These are phyloP conservation scores for Aspergillus quadrilineatus DNA, from an alignment of 2,329 filamentous ascomycete species.

Conservation along the genomic window DNA sequence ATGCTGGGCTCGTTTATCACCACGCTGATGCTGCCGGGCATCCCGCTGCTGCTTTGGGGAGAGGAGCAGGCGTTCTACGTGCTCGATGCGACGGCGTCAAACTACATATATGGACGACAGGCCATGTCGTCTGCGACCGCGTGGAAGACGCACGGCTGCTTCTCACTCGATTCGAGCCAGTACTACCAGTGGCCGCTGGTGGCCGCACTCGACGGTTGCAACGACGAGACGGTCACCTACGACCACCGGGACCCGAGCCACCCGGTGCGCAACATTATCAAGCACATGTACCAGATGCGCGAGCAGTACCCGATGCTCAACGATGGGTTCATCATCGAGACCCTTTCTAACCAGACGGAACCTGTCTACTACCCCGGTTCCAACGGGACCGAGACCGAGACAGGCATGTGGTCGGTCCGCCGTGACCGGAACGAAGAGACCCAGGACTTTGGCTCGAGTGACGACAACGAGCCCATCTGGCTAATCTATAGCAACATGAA, in stretches of 20 bases:
- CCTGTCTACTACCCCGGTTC: constrained; percentile 55
- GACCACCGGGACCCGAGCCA: constrained; percentile 65
- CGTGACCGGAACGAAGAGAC: constrained; percentile 51
- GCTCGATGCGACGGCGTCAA: constrained; percentile 62
- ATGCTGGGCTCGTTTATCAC: constrained; percentile 60
- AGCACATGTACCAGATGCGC: constrained; percentile 62
- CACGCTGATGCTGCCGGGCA: constrained; percentile 60
- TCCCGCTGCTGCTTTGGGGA: constrained; percentile 62
- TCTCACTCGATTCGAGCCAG: constrained; percentile 55
- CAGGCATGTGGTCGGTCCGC: constrained; percentile 60
- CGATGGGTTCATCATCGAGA: constrained; percentile 57
- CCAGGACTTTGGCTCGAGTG: constrained; percentile 50
- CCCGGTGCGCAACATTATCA: constrained; percentile 60
- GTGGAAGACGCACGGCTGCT: constrained; percentile 66
- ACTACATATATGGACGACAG: constrained; percentile 66
- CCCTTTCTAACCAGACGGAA: constrained; percentile 58
- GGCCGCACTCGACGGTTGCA: constrained; percentile 54
- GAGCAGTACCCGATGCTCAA: constrained; percentile 58
- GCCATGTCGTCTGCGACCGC: constrained; percentile 61
- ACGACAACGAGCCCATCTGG: constrained; percentile 49
- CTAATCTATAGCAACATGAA: constrained; percentile 49
- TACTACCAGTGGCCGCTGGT: constrained; percentile 60
- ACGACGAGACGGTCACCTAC: constrained; percentile 56
- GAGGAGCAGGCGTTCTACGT: constrained; percentile 67
- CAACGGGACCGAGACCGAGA: constrained; percentile 54